Evolutionary conservation across 352 stramenopile species (phyloP), one percentile per base, ranked within the genome.

Genomic region (Phytopythium mirpurense): DNA sequence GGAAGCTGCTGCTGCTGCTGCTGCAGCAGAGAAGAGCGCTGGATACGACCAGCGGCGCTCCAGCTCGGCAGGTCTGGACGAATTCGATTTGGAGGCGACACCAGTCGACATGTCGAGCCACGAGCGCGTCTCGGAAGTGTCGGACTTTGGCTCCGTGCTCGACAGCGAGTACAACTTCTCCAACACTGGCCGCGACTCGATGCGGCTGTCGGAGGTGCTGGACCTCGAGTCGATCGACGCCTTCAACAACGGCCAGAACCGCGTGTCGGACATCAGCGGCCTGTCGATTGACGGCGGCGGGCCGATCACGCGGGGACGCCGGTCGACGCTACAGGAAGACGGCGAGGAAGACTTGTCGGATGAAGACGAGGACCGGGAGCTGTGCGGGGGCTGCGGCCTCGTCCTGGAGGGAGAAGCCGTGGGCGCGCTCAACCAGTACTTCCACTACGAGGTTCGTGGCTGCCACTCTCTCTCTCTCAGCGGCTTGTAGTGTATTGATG

Each of bases 391-490:
- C 24, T 93, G 82, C 50, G 67, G 68, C 3, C 65, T 69, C 31
- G 78, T 90, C 16, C 67, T 93, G 23, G 78, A 93, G 51, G 82
- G 82, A 26, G 82, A 93, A 68, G 82, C 82, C 19, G 73, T 93
- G 45, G 79, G 78, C n/a, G 82, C 82, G 14, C 37, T 93, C 36
- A 85, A 86, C 66, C 72, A 87, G 36, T 93, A 88, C 59, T 93
- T 89, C 63, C 82, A 93, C 55, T 82, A 84, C 51, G 74, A 92
- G 72, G 77, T 82, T 55, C 21, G 65, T 61, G 52, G 31, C 8
- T 5, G 29, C 29, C 29, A 9, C 29, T 16, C 49, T 51, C 11
- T 35, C 11, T 23, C 34, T 18, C 24, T 2, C 32, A 37, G 7
- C 8, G 16, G 19, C 36, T 12, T 35, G 15, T 3, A 46, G 23